A percentile compares a stretch with the other conserved stretches of the same genome.
Conservation (phyloP, 1,139 yeast species). For the Taphrina wiesneri region DNA sequence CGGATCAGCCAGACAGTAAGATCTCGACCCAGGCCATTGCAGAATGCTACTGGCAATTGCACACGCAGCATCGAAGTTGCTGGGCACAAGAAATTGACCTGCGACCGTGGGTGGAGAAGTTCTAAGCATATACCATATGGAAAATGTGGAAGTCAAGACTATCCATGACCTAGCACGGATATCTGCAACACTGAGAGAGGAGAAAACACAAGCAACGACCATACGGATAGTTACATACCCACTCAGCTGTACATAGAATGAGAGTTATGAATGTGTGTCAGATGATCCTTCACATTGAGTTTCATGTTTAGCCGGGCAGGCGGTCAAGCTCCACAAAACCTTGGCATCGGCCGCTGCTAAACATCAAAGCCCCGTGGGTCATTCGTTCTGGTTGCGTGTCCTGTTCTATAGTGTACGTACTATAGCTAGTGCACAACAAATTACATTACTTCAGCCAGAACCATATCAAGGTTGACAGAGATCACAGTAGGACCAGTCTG, state of each 20-base stretch:
- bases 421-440: too few relatives aligned
- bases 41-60: slow-evolving; percentile 38
- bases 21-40: slow-evolving; percentile 37
- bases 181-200: too few relatives aligned
- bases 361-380: background rate
- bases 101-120: slow-evolving; percentile 38
- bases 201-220: background rate
- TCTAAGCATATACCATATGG: slow-evolving; percentile 23
- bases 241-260: background rate
- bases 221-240: background rate
- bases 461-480: too few relatives aligned
- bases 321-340: background rate
- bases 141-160: too few relatives aligned
- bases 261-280: background rate
- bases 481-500: too few relatives aligned
- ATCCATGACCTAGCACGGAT: too few relatives aligned
- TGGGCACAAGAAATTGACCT: slow-evolving; percentile 38
- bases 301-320: background rate
- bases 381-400: background rate
- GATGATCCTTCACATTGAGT: background rate
- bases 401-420: too few relatives aligned
- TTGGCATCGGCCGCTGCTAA: background rate
- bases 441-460: too few relatives aligned
- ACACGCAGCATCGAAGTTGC: slow-evolving; percentile 36
- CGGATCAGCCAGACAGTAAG: slow-evolving; percentile 35